Base-by-base conservation (phyloP, 2,329 filamentous ascomycete species). In the Aspergillus pseudonomiae region DNA sequence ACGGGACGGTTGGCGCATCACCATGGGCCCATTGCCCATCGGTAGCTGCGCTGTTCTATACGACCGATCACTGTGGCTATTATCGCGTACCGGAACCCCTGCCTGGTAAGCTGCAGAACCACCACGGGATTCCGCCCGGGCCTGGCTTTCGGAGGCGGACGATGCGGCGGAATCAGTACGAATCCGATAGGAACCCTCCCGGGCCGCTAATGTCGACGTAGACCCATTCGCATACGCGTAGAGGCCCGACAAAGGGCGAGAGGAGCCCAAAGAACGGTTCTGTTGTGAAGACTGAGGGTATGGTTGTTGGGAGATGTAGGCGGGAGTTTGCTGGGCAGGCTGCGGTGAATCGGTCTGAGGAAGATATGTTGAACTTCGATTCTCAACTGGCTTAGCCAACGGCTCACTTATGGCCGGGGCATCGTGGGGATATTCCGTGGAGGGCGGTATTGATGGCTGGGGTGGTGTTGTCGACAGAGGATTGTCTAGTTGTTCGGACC, bases 1-100 rank as follows among this genome's bases (percentile, higher is more conserved):
- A 74, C 89, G 88, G 12, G 93, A 97, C 71, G 89, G 91, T 74
- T 90, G 87, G 70, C 93, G 87, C 48, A 91, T 90, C 52, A 93
- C 92, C 63, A 91, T 77, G 16, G 89, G 87, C 6, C 86, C 87
- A 74, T 86, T 88, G 16, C 82, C 84, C 34, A 79, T 77, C 43
- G 84, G 81, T 56, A 86, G 82, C 68, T 87, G 88, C 58, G 84
- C 82, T 65, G 86, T 84, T 60, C 87, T 86, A 75, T 94, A 93
- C 34, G 87, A 83, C 68, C 88, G 85, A 65, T 92, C 89, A 73
- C 85, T 85, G 72, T 91, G 86, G 73, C 88, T 93, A 26, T 84
- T 82, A 70, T 94, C 91, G 70, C 91, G 84, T 39, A 87, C 84
- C 3, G 89, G 88, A 54, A 89, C 83, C 21, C 85, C 83, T 14